phyloP scores from a whole-genome alignment of 495 filamentous ascomycete genomes.

The Chaetomium cochliodes region DNA sequence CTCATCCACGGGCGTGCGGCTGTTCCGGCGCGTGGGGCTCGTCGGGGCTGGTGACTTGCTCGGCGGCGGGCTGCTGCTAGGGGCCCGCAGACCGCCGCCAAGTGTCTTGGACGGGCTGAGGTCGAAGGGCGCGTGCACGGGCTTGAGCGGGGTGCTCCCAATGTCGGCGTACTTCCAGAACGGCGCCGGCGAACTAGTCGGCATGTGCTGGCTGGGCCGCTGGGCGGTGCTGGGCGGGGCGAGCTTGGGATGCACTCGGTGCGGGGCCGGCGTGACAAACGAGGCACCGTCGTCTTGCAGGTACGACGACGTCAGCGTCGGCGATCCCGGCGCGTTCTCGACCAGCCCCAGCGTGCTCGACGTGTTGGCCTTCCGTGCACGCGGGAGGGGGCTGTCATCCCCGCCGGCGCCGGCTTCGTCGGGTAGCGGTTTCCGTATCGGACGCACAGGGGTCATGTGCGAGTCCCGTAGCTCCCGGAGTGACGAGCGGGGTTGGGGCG shows the following conservation, averaged over 20 bases:
- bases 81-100: constrained; percentile 47
- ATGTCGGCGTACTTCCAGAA: constrained; percentile 89
- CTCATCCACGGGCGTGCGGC: constrained; percentile 20
- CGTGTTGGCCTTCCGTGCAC: constrained; percentile 45
- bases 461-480: constrained; percentile 50
- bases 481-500: constrained; percentile 48
- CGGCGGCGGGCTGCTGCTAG: constrained; percentile 63
- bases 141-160: constrained; percentile 73
- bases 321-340: constrained; percentile 61
- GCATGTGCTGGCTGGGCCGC: constrained; percentile 90
- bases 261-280: constrained; percentile 82
- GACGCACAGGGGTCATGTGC: constrained; percentile 59
- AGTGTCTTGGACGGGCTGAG: constrained; percentile 50
- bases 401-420: constrained; percentile 40
- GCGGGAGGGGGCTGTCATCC: constrained; percentile 58
- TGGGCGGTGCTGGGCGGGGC: constrained; percentile 87
- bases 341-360: constrained; percentile 56
- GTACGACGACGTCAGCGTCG: constrained; percentile 66
- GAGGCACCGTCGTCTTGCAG: constrained; percentile 52
- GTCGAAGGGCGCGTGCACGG: constrained; percentile 57
- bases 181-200: constrained; percentile 90
- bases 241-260: constrained; percentile 75
- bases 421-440: constrained; percentile 52
- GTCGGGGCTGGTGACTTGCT: constrained; percentile 35
- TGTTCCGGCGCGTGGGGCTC: constrained; percentile 34